phyloP scores from a whole-genome alignment of 2,329 filamentous ascomycete species.

The Blastomyces parvus region DNA sequence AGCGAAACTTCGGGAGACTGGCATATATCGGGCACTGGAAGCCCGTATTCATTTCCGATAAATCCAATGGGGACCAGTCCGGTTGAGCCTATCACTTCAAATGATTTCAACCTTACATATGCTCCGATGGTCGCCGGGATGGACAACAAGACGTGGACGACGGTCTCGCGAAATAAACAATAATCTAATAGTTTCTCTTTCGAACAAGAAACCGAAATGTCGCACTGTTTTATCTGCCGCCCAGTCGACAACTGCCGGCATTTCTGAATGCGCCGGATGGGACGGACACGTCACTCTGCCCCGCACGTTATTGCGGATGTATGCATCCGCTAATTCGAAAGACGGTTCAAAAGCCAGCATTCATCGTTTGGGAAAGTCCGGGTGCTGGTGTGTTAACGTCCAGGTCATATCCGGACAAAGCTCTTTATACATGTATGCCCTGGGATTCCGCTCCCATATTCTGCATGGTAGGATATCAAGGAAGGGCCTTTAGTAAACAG shows the following conservation, averaged over 20 bases:
- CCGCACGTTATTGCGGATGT: background rate
- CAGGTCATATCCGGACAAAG: background rate
- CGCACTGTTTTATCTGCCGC: background rate
- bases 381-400: background rate
- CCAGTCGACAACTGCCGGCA: background rate
- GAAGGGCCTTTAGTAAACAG: no score
- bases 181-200: background rate
- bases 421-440: background rate
- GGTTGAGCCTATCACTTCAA: background rate
- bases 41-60: background rate
- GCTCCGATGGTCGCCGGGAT: background rate
- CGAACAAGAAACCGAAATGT: no score
- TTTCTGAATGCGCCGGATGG: background rate
- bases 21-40: background rate
- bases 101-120: background rate
- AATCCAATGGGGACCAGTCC: background rate
- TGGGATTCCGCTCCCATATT: background rate
- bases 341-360: no score
- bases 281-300: background rate
- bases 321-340: background rate
- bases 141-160: background rate
- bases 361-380: background rate
- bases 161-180: background rate
- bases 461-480: background rate
- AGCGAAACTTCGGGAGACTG: background rate